Base-by-base conservation (phyloP, 768 basidiomycete species). In the Dentipellis sp. region DNA sequence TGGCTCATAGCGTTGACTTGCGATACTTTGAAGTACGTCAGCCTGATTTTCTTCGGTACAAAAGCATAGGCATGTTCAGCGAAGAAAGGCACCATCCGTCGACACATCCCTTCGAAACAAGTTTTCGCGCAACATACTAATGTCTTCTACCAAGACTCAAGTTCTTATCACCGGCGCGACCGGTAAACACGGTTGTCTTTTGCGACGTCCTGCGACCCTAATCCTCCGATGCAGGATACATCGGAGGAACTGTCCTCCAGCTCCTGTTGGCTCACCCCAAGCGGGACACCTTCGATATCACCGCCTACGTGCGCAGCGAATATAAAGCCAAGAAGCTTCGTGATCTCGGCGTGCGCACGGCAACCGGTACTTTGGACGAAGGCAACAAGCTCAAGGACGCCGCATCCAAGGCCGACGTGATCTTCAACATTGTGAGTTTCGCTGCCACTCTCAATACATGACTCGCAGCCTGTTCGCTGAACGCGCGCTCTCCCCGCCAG, bases 331-430 rank as follows among this genome's bases (percentile, higher is more conserved):
- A 71, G 39, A 73, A 73, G 58, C 64, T 80, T 4, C 19, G 14
- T 22, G 67, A 64, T 5, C 22, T 63, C 37, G 46, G 52, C 4
- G 37, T 68, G 23, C 65, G 60, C 45, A 37, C 66, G 1, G 49
- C 68, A 10, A 10, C 70, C 19, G 81, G 81, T 8, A 75, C 79
- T 5, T 71, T 77, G 60, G 61, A 68, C 14, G 78, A 82, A 58
- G 52, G 62, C 0, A 60, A 58, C 0, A 56, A 79, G 7, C 63
- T 83, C 2, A 75, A 76, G 61, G 64, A 71, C 23, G 66, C 76
- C 10, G 72, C 76, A 0, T 73, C 74, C 2, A 67, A 71, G 45
- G 73, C 77, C 2, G 79, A 81, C 57, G 55, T 75, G 40, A 65
- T 79, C 3, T 64, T 79, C 35, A 59, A 73, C n/a, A 65, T 63